Evolutionary conservation across 2,329 filamentous ascomycete genomes (phyloP), one percentile per base, ranked within the genome.

Genomic region (Bimuria novae-zelandiae): DNA sequence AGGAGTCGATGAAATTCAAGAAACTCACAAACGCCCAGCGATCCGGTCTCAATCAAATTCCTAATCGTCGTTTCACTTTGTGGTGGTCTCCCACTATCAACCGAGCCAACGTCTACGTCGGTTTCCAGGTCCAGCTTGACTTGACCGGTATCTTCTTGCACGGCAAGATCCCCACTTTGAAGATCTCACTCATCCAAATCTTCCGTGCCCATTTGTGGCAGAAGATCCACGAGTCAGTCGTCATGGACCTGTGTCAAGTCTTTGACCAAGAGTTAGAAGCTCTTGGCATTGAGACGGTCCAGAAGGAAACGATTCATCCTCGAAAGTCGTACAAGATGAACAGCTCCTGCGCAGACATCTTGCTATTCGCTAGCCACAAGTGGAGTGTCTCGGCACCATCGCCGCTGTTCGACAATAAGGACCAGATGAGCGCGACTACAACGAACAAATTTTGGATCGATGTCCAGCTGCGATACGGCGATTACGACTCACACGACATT

Each of bases 281-380:
- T 27, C 81, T 99, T 3, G 92, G 92, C 30, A 97, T 99, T 53
- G 94, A 99, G 76, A 95, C 92, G 2, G 94, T 97, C 4, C 94
- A 99, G 72, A 99, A 99, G 76, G 94, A 99, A 79, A 97, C 94
- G 0, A 99, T 99, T 54, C 94, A 99, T 80, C 94, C 94, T 47
- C 85, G 94, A 84, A 99, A 99, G 78, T 97, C 92, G 4, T 99
- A 99, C 85, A 99, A 99, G 85, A 99, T 99, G 94, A 99, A 99
- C 81, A 97, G 92, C 68, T 97, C 93, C 52, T 97, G 94, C 68
- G 94, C 95, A 4, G 94, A 99, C 74, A 97, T 99, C 59, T 82
- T 97, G 49, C 84, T 99, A 8, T 99, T 99, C 70, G 93, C 94
- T 32, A 96, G 89, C 60, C 94, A 97, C 79, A 99, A 97, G 75